These are phyloP conservation scores for Porphyrellus cyaneotinctus DNA, from an alignment of 768 basidiomycete species.

Conservation along the genomic window DNA sequence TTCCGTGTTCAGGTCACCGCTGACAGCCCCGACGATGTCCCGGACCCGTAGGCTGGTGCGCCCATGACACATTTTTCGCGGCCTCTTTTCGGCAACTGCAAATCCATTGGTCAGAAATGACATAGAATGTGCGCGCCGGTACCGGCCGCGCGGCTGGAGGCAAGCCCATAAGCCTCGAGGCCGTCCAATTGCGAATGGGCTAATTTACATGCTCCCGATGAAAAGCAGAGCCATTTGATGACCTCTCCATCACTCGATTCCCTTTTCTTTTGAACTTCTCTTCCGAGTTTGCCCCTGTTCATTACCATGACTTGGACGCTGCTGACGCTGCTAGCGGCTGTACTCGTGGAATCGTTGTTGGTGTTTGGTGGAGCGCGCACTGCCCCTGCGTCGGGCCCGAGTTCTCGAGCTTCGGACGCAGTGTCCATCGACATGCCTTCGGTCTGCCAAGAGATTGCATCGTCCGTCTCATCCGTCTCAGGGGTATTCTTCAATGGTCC, in stretches of 20 bases:
- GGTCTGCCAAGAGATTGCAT: conserved; percentile 21
- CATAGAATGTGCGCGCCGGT: neutral
- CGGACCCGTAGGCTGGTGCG: neutral
- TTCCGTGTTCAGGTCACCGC: conserved; percentile 5
- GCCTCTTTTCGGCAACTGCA: neutral
- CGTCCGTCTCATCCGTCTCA: conserved; percentile 16
- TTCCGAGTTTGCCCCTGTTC: conserved; percentile 1
- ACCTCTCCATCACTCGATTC: neutral
- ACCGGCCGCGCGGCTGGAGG: neutral
- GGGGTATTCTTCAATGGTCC: conserved; percentile 24
- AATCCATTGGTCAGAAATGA: conserved; percentile 2
- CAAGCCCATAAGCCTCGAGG: conserved; percentile 14
- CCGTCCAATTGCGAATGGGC: conserved; percentile 3
- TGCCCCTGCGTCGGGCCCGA: neutral
- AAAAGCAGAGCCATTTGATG: conserved; percentile 9
- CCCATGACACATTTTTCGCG: neutral
- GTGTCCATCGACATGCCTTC: conserved; percentile 3
- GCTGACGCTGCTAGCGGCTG: conserved; percentile 4
- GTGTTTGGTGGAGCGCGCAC: neutral
- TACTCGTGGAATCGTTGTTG: conserved; percentile 10
- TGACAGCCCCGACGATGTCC: neutral
- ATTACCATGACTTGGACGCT: conserved; percentile 1
- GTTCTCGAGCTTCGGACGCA: neutral
- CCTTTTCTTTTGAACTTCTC: conserved; percentile 1
- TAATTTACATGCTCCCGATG: neutral